Conservation (phyloP, 1,139 yeast genomes). For the Hyphopichia buzzinii region DNA sequence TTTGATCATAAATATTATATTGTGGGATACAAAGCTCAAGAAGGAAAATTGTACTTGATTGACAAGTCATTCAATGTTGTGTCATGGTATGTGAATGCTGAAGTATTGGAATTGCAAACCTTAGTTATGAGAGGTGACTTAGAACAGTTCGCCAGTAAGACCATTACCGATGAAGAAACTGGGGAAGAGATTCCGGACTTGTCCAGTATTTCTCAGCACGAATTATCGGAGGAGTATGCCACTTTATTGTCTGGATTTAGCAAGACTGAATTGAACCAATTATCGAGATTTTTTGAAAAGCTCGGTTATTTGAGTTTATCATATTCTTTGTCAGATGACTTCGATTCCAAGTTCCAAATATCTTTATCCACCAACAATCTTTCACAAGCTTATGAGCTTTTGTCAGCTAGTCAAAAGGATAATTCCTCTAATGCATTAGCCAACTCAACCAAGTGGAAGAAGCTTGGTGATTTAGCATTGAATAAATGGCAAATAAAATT, state of each 20-base stretch:
- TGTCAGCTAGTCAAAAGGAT: constrained; percentile 55
- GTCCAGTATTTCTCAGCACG: constrained; percentile 60
- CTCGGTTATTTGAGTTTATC: constrained; percentile 88
- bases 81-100: constrained; percentile 77
- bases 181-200: constrained; percentile 42
- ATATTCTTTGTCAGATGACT: constrained; percentile 73
- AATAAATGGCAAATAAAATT: constrained; percentile 73
- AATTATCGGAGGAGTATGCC: constrained; percentile 57
- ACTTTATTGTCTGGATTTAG: constrained; percentile 47
- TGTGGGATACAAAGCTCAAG: constrained; percentile 87
- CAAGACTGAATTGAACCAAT: constrained; percentile 69
- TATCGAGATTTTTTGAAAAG: constrained; percentile 90
- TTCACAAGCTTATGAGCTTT: constrained; percentile 69
- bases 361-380: constrained; percentile 63
- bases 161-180: constrained; percentile 35
- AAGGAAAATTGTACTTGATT: constrained; percentile 82
- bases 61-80: constrained; percentile 86
- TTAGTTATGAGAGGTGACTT: constrained; percentile 92
- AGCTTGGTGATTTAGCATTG: constrained; percentile 85
- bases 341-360: constrained; percentile 79
- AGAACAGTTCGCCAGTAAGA: constrained; percentile 41
- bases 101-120: constrained; percentile 93
- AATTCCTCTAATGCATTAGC: constrained; percentile 32
- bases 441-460: constrained; percentile 71
- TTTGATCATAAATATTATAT: constrained; percentile 86